Evolutionary conservation across 441 rosid species (phyloP).

Genomic region (Erodium texanum): DNA sequence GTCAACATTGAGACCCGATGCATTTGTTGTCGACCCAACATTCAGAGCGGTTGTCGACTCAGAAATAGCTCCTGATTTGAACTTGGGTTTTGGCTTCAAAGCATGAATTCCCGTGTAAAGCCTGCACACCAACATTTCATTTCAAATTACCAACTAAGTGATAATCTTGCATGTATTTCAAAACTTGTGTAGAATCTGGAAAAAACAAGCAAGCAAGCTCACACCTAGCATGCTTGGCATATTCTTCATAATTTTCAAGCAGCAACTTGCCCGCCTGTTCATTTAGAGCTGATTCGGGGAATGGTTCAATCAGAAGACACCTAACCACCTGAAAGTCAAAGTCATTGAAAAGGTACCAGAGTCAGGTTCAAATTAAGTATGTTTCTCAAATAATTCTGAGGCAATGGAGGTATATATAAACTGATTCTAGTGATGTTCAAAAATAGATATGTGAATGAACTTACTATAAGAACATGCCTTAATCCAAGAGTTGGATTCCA

Average conservation of each 20-base stretch:
- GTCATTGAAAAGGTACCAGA: not conserved
- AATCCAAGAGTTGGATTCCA: constrained; percentile 97
- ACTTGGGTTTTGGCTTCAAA: constrained; percentile 62
- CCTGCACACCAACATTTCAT: constrained; percentile 34
- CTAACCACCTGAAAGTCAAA: constrained; percentile 65
- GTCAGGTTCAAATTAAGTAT: too few species aligned
- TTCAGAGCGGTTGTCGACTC: constrained; percentile 81
- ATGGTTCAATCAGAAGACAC: constrained; percentile 88
- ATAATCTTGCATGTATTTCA: too few species aligned
- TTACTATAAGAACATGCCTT: constrained; percentile 82
- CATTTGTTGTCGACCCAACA: constrained; percentile 50
- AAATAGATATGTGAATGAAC: constrained; percentile 12
- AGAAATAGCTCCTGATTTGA: constrained; percentile 77
- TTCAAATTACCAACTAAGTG: not conserved
- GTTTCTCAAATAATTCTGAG: not conserved
- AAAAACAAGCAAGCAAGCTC: constrained; percentile 7
- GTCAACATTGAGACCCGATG: constrained; percentile 26
- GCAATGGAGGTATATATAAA: too few species aligned
- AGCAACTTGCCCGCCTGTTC: constrained; percentile 98
- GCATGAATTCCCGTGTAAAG: constrained; percentile 90
- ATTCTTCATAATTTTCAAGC: constrained; percentile 91
- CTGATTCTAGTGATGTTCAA: too few species aligned
- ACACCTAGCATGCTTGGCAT: constrained; percentile 92
- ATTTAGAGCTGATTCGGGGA: constrained; percentile 90
- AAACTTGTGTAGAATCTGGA: too few species aligned